Base-by-base conservation (phyloP, 2,329 filamentous ascomycete genomes). In the Neophaeococcomyces mojaviensis region DNA sequence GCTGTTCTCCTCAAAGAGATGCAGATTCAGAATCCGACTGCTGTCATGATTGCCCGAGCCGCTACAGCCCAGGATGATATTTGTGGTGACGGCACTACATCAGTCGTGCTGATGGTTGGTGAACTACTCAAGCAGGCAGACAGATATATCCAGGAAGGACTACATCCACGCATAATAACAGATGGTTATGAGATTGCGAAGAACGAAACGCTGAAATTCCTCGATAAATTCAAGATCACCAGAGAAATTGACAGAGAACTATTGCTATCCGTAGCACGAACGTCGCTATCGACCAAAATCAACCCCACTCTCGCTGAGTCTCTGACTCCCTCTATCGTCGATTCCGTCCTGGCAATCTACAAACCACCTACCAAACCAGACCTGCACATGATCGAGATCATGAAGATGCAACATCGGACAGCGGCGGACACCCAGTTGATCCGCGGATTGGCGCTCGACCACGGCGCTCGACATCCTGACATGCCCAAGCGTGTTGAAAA, bases 321-420 rank as follows among this genome's bases (percentile, higher is more conserved):
- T 65, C 81, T 98, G 51, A 97, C 89, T 0, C 88, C 92, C 48
- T 86, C 88, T 59, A 95, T 98, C 61, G 92, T 97, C 61, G 92
- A 98, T 64, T 86, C 92, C 49, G 92, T 98, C 39, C 81, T 98
- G 47, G 80, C 92, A 54, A 98, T 98, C 65, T 89, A 96, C 73
- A 78, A 88, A 65, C 74, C 86, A 15, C 87, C 87, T 20, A 81
- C 80, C 52, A 97, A 97, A 73, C 94, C 94, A 47, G 92, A 98
- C 69, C 70, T 98, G 61, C 90, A 97, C 74, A 98, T 98, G 92
- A 78, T 98, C 56, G 92, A 98, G 70, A 97, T 98, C 60, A 98
- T 98, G 92, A 97, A 94, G 67, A 97, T 98, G 90, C 92, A 98
- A 72, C 92, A 98, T 73, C 86, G 90, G 58, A 88, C 87, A 43